Evolutionary conservation across 768 basidiomycete species (phyloP).

Genomic region (Macrolepiota fuliginosa): DNA sequence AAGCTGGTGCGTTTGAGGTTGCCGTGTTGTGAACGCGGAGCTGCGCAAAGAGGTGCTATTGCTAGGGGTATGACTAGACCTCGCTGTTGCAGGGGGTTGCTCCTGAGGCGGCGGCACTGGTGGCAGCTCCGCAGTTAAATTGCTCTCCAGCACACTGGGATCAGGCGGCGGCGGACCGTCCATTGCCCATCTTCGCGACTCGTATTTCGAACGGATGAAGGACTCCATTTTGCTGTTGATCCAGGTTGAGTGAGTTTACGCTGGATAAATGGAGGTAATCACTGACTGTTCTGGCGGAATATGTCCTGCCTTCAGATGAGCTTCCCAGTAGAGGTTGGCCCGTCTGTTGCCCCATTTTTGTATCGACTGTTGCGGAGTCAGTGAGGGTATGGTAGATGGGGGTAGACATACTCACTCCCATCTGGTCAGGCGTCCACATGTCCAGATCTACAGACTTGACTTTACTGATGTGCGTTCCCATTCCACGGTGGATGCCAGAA

Average conservation of each 20-base stretch:
- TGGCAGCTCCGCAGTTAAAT: conserved; percentile 22
- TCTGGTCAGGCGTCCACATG: conserved; percentile 96
- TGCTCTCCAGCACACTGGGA: conserved; percentile 71
- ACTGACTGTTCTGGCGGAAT: conserved; percentile 92
- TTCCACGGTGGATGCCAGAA: conserved; percentile 94
- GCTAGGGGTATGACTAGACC: conserved; percentile 28
- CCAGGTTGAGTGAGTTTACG: not conserved
- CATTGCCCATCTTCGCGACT: conserved; percentile 88
- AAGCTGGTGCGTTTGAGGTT: conserved; percentile 54
- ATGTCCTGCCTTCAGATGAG: conserved; percentile 89
- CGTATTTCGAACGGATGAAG: conserved; percentile 62
- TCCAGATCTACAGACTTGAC: conserved; percentile 98
- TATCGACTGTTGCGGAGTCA: conserved; percentile 51
- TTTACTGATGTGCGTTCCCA: conserved; percentile 98
- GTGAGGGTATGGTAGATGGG: not conserved
- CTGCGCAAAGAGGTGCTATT: conserved; percentile 25
- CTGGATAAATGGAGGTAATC: not conserved
- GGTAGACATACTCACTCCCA: conserved; percentile 59
- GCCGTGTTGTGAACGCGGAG: conserved; percentile 34
- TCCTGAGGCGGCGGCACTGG: conserved; percentile 23
- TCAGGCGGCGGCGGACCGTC: conserved; percentile 85
- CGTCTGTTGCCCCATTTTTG: conserved; percentile 93
- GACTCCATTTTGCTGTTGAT: conserved; percentile 3
- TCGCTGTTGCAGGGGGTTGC: conserved; percentile 25
- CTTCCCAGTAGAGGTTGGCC: conserved; percentile 97